phyloP scores from a whole-genome alignment of 805 yeast species.

The Danielia reshetovae region DNA sequence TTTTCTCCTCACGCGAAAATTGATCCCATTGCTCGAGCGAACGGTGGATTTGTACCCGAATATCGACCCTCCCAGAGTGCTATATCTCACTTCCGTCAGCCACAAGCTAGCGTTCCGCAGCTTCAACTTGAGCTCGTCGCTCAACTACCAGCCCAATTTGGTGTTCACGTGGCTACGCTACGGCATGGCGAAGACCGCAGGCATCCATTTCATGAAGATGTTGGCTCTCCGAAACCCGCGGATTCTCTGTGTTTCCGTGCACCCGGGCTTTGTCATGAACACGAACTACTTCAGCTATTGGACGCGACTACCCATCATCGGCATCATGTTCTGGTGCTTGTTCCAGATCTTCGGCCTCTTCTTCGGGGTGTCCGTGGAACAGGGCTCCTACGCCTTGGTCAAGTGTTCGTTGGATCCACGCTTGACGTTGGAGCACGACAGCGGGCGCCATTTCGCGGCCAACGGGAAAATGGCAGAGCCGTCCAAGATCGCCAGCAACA shows the following conservation, averaged over 20 bases:
- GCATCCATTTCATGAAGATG: constrained; percentile 67
- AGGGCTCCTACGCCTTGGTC: constrained; percentile 64
- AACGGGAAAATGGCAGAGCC: constrained; percentile 57
- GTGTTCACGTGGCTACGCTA: constrained; percentile 76
- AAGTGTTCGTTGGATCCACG: constrained; percentile 56
- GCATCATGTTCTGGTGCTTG: constrained; percentile 65
- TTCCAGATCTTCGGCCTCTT: constrained; percentile 67
- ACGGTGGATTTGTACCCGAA: constrained; percentile 25
- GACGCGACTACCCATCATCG: constrained; percentile 76
- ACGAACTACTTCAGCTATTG: constrained; percentile 72
- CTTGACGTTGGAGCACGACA: constrained; percentile 48
- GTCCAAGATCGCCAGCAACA: constrained; percentile 51
- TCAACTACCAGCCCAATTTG: constrained; percentile 59
- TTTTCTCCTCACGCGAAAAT: constrained; percentile 59
- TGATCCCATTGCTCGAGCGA: constrained; percentile 51
- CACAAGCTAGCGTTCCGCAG: constrained; percentile 51
- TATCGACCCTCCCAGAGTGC: constrained; percentile 46
- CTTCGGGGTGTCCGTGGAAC: constrained; percentile 68
- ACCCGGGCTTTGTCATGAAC: constrained; percentile 86
- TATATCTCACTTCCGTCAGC: constrained; percentile 63
- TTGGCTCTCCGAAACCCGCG: constrained; percentile 65
- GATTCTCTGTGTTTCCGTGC: constrained; percentile 60
- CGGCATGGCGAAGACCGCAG: constrained; percentile 72
- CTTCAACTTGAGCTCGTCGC: constrained; percentile 45
- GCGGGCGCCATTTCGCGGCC: constrained; percentile 65